Evolutionary conservation across 441 rosid genomes (phyloP).

Genomic region (Populus tomentosa): DNA sequence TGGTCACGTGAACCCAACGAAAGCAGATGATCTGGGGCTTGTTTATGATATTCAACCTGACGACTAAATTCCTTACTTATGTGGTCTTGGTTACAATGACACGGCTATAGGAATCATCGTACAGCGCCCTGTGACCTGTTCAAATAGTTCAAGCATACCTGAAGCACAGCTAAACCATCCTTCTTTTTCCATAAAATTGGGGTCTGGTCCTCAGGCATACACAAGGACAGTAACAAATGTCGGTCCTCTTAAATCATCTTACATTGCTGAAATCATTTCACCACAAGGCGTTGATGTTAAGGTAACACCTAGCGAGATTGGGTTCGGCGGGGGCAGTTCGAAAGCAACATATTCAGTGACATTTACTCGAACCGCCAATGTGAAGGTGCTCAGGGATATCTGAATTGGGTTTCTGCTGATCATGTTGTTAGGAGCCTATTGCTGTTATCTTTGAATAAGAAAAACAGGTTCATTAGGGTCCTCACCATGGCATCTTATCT

Average conservation of each 20-base stretch:
- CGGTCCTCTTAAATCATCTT: conserved; percentile 29
- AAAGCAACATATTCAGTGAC: conserved; percentile 34
- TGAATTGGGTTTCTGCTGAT: conserved; percentile 26
- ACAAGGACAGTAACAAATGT: conserved; percentile 49
- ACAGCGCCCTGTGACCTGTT: conserved; percentile 27
- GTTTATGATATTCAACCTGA: conserved; percentile 23
- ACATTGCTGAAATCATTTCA: conserved; percentile 2
- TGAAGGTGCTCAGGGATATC: conserved; percentile 20
- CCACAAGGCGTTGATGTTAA: conserved; percentile 34
- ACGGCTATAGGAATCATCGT: conserved; percentile 23
- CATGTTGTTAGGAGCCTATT: conserved; percentile 31
- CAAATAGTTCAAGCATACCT: conserved; percentile 27
- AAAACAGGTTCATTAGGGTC: not conserved
- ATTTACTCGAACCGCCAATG: conserved; percentile 14
- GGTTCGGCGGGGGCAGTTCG: conserved; percentile 30
- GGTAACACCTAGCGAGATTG: conserved; percentile 27
- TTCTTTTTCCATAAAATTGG: conserved; percentile 38
- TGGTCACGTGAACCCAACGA: conserved; percentile 35
- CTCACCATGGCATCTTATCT: not conserved
- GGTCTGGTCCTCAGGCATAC: conserved; percentile 33
- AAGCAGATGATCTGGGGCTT: conserved; percentile 33
- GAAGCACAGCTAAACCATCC: conserved; percentile 20
- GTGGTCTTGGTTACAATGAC: conserved; percentile 44
- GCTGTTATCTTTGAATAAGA: conserved; percentile 19
- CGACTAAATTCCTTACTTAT: conserved; percentile 31